Evolutionary conservation across 768 basidiomycete genomes (phyloP), one percentile per base, ranked within the genome.

Genomic region (Rubroboletus pulcherrimus): DNA sequence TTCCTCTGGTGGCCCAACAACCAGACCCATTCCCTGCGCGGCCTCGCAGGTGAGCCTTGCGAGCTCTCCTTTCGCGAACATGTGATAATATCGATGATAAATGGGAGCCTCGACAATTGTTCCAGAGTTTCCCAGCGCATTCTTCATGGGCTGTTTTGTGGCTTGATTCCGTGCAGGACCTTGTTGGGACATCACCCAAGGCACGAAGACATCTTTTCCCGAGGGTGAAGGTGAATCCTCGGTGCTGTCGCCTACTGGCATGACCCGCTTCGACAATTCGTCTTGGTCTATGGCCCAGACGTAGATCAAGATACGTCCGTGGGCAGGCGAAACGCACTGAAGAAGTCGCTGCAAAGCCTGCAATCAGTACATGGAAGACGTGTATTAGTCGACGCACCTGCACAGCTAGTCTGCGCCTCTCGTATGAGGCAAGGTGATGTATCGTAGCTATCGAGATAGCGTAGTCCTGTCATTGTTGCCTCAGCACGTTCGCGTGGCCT

Each of bases 271-370:
- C 2, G 93, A 94, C 7, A 85, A 72, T 30, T 82, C 81, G 55
- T 96, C 92, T 74, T 99, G 97, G 63, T 98, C 93, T 56, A 89
- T 81, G 1, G 96, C 94, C 97, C 97, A 99, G 34, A 98, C 97
- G 62, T 97, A 97, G 58, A 98, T 87, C 52, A 99, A 74, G 39
- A 93, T 74, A 10, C 92, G 85, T 9, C 93, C 92, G 59, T 90
- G 85, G 2, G 61, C 50, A 1, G 86, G 78, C 0, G 86, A 85
- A 37, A 93, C 84, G 26, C 77, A 76, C 61, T 83, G 77, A 21
- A 93, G 67, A 17, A 92, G 74, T 50, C 81, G 77, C 87, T 91
- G 57, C 6, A 45, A 37, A 42, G 17, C 30, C 21, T 35, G 42
- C 11, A 17, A 45, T 59, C 33, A 56, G 34, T 15, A 12, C 33